phyloP scores from a whole-genome alignment of 495 filamentous ascomycete species.

The Friedmanniomyces simplex region DNA sequence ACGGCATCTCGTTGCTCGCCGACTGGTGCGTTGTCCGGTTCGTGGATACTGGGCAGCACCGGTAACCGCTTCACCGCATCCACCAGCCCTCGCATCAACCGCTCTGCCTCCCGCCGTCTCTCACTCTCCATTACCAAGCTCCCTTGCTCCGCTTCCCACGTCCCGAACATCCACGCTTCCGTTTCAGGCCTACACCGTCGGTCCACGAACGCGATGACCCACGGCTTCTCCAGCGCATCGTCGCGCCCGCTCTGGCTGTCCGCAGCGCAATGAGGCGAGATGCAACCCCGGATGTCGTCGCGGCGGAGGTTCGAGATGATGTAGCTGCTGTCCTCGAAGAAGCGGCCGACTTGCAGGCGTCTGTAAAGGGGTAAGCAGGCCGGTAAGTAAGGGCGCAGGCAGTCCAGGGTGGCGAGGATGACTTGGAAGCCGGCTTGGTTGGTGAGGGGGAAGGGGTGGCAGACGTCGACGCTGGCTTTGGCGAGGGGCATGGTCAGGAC shows the following conservation, averaged over 20 bases:
- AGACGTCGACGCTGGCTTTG: background rate
- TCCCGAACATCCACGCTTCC: slow-evolving; percentile 27
- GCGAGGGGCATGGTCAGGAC: background rate
- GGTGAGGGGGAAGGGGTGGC: background rate
- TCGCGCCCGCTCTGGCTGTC: background rate
- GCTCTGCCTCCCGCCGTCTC: background rate
- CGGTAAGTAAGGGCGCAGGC: slow-evolving; percentile 26
- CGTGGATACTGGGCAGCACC: slow-evolving; percentile 2
- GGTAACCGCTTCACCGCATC: background rate
- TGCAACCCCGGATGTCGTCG: background rate
- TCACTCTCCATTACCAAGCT: background rate
- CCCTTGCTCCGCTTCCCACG: slow-evolving; percentile 15
- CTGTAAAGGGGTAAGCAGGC: slow-evolving; percentile 25
- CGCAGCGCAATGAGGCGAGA: background rate
- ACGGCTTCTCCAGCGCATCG: slow-evolving; percentile 1
- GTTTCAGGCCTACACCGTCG: slow-evolving; percentile 30
- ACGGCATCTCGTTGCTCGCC: background rate
- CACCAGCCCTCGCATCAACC: background rate
- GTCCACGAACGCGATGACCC: slow-evolving; percentile 28
- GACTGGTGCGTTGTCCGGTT: background rate
- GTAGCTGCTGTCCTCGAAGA: slow-evolving; percentile 9
- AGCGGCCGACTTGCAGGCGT: slow-evolving; percentile 24
- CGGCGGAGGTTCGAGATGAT: slow-evolving; percentile 10
- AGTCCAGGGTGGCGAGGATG: background rate
- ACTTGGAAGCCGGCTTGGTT: background rate